These are phyloP conservation scores for Phytopythium kandeliae DNA, from an alignment of 352 stramenopile genomes.

Conservation along the genomic window DNA sequence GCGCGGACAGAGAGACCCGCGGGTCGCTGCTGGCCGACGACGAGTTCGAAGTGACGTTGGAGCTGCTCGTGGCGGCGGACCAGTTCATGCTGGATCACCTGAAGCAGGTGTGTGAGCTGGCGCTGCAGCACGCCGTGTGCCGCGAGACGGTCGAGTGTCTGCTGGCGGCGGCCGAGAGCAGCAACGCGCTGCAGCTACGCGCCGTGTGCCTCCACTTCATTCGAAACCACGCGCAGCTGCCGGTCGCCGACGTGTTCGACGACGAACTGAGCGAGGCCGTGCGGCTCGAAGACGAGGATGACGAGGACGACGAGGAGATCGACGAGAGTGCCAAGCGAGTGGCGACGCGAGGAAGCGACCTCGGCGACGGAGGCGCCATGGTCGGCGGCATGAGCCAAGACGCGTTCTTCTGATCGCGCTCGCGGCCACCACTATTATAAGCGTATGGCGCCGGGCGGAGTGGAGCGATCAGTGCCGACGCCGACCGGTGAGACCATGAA, in stretches of 20 bases:
- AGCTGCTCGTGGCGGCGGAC: slow-evolving; percentile 91
- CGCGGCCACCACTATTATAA: neutral
- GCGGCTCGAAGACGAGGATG: slow-evolving; percentile 5
- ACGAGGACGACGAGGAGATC: slow-evolving; percentile 5
- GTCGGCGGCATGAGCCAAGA: neutral
- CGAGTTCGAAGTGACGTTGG: slow-evolving; percentile 69
- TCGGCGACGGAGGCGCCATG: neutral
- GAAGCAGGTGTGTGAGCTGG: slow-evolving; percentile 92
- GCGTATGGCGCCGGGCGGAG: too few species aligned
- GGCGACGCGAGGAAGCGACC: neutral
- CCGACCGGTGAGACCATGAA: too few species aligned
- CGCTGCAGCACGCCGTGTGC: slow-evolving; percentile 79
- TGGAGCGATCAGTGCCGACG: neutral
- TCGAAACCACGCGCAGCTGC: slow-evolving; percentile 63
- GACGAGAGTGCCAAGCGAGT: slow-evolving; percentile 7
- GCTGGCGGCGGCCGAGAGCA: slow-evolving; percentile 83
- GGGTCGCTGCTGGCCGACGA: slow-evolving; percentile 15
- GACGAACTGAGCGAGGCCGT: neutral
- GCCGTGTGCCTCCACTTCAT: slow-evolving; percentile 91
- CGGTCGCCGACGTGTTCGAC: slow-evolving; percentile 7
- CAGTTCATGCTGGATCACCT: slow-evolving; percentile 97
- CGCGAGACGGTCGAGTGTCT: slow-evolving; percentile 86
- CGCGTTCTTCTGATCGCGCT: neutral
- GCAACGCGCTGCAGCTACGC: slow-evolving; percentile 89
- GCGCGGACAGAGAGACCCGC: slow-evolving; percentile 6